Percentiles rank a stretch among this genome's conserved stretches.
Conservation (phyloP, 306 rosid species). For the Trichosanthes cucumerina region DNA sequence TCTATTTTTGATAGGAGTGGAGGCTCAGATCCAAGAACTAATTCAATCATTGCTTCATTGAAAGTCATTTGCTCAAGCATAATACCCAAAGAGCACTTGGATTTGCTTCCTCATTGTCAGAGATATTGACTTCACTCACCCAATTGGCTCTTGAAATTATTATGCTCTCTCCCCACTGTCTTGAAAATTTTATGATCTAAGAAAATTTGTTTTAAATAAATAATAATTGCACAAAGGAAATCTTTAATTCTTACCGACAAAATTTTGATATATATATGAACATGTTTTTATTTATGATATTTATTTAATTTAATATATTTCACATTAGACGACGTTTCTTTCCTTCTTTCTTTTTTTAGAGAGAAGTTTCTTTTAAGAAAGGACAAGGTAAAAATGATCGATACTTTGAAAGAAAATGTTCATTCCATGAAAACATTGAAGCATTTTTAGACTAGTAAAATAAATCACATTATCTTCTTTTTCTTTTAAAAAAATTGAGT, state of each 20-base stretch:
- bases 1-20: neutral
- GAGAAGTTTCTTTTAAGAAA: neutral
- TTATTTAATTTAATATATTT: neutral
- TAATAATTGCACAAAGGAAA: slow-evolving; percentile 1
- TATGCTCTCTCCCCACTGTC: neutral
- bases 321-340: neutral
- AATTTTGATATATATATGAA: neutral
- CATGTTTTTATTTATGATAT: neutral
- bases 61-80: neutral
- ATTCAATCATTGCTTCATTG: slow-evolving; percentile 4
- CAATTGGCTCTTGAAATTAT: slow-evolving; percentile 7
- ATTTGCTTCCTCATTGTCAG: neutral
- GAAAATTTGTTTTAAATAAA: neutral
- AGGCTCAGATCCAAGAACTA: neutral
- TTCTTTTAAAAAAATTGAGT: neutral
- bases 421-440: neutral
- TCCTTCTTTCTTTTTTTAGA: neutral
- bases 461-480: neutral
- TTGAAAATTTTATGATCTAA: neutral
- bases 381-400: neutral
- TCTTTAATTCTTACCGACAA: neutral
- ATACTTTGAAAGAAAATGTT: neutral
- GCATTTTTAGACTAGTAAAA: neutral
- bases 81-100: slow-evolving; percentile 2
- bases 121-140: neutral